phyloP scores from a whole-genome alignment of 2,329 filamentous ascomycete species.

The Aureobasidium sp. region DNA sequence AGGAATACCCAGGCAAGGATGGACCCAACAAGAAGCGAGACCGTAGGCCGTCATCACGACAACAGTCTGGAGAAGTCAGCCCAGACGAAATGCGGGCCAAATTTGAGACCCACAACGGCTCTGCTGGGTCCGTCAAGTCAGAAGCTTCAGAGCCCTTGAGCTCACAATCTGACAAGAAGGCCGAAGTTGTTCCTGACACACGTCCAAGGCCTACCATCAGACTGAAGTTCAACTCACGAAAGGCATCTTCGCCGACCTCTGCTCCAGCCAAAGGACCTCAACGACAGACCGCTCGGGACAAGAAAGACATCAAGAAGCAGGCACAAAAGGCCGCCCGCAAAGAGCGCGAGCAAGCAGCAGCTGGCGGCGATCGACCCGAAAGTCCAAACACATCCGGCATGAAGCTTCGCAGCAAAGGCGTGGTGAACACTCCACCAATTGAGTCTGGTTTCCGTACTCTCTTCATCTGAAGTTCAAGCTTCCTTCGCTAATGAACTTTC shows the following conservation, averaged over 20 bases:
- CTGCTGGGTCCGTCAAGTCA: slow-evolving; percentile 27
- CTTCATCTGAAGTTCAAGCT: slow-evolving; percentile 24
- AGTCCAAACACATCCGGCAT: slow-evolving; percentile 19
- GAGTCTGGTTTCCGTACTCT: slow-evolving; percentile 29
- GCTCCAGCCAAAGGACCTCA: slow-evolving; percentile 22
- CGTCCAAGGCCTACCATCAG: slow-evolving; percentile 17
- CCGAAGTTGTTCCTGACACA: neutral
- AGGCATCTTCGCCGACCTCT: slow-evolving; percentile 24
- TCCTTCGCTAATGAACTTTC: neutral
- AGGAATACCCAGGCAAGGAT: slow-evolving; percentile 31
- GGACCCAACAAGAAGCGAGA: slow-evolving; percentile 46
- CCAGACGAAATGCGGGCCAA: slow-evolving; percentile 25
- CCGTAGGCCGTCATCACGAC: slow-evolving; percentile 36
- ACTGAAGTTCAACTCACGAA: slow-evolving; percentile 24
- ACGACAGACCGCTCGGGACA: slow-evolving; percentile 28
- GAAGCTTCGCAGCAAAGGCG: slow-evolving; percentile 23
- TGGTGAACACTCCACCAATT: slow-evolving; percentile 28
- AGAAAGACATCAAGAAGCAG: slow-evolving; percentile 32
- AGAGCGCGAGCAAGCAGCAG: slow-evolving; percentile 27
- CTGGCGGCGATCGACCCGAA: slow-evolving; percentile 7
- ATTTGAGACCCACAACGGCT: slow-evolving; percentile 23
- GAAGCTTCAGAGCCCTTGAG: slow-evolving; percentile 20
- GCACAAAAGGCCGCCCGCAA: slow-evolving; percentile 34
- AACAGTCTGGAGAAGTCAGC: slow-evolving; percentile 19
- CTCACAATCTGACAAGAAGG: slow-evolving; percentile 14